Percentiles rank a stretch among this genome's conserved stretches.
These are phyloP conservation scores for Sporothrix inflata DNA, from an alignment of 2,329 filamentous ascomycete species.

Conservation along the genomic window DNA sequence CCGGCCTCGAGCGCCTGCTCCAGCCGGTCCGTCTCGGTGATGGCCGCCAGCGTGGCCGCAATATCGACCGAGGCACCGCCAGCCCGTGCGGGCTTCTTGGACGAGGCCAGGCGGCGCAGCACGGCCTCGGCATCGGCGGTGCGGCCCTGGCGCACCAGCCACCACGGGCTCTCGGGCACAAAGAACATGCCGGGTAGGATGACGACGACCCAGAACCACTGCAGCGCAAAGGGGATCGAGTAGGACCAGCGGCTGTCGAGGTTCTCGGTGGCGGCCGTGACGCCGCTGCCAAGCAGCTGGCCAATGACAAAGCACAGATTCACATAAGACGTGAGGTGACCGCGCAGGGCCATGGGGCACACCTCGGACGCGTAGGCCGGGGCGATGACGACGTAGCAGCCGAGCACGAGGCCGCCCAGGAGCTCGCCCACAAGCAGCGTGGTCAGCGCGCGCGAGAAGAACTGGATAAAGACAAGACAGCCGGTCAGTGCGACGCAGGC, in stretches of 20 bases:
- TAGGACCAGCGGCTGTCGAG: slow-evolving; percentile 51
- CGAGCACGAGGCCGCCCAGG: slow-evolving; percentile 62
- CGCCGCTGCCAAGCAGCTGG: slow-evolving; percentile 57
- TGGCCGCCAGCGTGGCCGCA: slow-evolving; percentile 56
- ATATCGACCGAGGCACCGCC: slow-evolving; percentile 44
- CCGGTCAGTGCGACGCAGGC: slow-evolving; percentile 50
- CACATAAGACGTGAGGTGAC: slow-evolving; percentile 61
- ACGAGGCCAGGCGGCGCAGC: slow-evolving; percentile 50
- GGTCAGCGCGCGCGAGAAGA: slow-evolving; percentile 60
- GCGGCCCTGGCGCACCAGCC: slow-evolving; percentile 51
- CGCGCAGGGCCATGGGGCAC: slow-evolving; percentile 60
- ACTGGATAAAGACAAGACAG: slow-evolving; percentile 63
- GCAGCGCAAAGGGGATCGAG: slow-evolving; percentile 52
- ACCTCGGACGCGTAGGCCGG: slow-evolving; percentile 65
- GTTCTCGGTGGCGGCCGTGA: slow-evolving; percentile 47
- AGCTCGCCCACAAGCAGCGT: slow-evolving; percentile 65
- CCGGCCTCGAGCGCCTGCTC: slow-evolving; percentile 57
- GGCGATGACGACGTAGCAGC: slow-evolving; percentile 62
- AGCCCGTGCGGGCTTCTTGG: background rate
- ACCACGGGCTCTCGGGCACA: slow-evolving; percentile 56
- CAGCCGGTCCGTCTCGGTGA: slow-evolving; percentile 61
- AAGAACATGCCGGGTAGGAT: slow-evolving; percentile 52
- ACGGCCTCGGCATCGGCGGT: slow-evolving; percentile 47
- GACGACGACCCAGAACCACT: slow-evolving; percentile 55
- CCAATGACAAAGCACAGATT: slow-evolving; percentile 67